phyloP scores from a whole-genome alignment of 306 rosid genomes.

The Hippophae rhamnoides region DNA sequence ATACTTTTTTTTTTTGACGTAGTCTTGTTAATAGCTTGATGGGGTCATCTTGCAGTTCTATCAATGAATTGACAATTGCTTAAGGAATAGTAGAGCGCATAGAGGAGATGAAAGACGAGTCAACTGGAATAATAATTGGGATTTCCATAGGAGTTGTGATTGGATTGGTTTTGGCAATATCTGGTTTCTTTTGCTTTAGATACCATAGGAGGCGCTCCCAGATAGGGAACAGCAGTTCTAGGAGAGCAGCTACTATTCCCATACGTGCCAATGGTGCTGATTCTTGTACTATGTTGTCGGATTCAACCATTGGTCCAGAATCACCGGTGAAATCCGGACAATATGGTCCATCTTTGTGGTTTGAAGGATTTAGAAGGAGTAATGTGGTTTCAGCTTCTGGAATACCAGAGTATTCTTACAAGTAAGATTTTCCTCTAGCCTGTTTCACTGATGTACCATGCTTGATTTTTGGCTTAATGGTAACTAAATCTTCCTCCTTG shows the following conservation, averaged over 20 bases:
- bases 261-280: slow-evolving; percentile 88
- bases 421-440: slow-evolving; percentile 38
- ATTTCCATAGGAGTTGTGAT: slow-evolving; percentile 88
- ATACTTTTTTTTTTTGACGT: slow-evolving; percentile 3
- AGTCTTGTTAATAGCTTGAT: slow-evolving; percentile 13
- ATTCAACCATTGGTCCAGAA: slow-evolving; percentile 89
- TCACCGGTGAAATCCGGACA: slow-evolving; percentile 79
- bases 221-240: slow-evolving; percentile 94
- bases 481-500: neutral
- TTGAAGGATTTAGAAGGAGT: slow-evolving; percentile 76
- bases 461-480: slow-evolving; percentile 8
- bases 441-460: slow-evolving; percentile 3
- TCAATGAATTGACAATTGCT: slow-evolving; percentile 41
- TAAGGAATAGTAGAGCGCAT: slow-evolving; percentile 22
- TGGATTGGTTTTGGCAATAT: slow-evolving; percentile 77
- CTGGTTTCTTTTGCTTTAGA: slow-evolving; percentile 62
- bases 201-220: slow-evolving; percentile 76
- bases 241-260: slow-evolving; percentile 77
- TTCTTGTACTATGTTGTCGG: slow-evolving; percentile 62
- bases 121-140: slow-evolving; percentile 82
- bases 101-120: slow-evolving; percentile 69
- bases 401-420: slow-evolving; percentile 84
- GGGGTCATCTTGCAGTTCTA: slow-evolving; percentile 32
- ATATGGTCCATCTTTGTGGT: slow-evolving; percentile 52
- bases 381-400: slow-evolving; percentile 80